Percentiles rank a stretch among this genome's conserved stretches.
Conservation (phyloP, 2,329 filamentous ascomycete species). For the Aspergillus ruber region DNA sequence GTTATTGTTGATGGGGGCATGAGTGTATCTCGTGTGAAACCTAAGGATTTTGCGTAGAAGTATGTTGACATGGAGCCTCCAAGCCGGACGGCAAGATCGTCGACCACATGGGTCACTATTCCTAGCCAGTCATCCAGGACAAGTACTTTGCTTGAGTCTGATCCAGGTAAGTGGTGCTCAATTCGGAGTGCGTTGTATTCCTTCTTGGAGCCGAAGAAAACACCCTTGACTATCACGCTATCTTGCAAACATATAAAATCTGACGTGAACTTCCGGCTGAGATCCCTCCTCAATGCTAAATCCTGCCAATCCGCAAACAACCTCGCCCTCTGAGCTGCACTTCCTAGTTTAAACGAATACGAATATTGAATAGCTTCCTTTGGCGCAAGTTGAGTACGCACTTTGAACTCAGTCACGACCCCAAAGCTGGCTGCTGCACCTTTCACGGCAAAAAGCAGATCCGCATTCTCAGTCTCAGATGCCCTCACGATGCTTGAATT, state of each 20-base stretch:
- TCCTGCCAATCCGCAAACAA: constrained; percentile 55
- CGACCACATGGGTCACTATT: constrained; percentile 17
- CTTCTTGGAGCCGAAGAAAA: constrained; percentile 53
- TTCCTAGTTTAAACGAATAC: constrained; percentile 49
- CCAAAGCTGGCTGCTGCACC: constrained; percentile 35
- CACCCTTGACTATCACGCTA: constrained; percentile 53
- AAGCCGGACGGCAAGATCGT: constrained; percentile 17
- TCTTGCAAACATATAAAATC: constrained; percentile 51
- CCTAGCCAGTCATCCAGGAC: constrained; percentile 25
- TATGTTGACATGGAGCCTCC: constrained; percentile 38
- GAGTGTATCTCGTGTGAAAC: constrained; percentile 46
- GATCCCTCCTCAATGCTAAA: constrained; percentile 47
- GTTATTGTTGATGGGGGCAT: constrained; percentile 43
- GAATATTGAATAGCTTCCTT: constrained; percentile 51
- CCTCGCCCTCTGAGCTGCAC: constrained; percentile 42
- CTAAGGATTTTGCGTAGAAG: constrained; percentile 55
- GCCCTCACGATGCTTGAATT: constrained; percentile 28
- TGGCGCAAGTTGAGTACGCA: constrained; percentile 31
- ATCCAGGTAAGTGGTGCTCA: constrained; percentile 20
- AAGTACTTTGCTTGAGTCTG: constrained; percentile 12
- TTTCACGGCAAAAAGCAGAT: constrained; percentile 30
- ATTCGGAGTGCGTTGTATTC: constrained; percentile 46
- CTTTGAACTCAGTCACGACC: constrained; percentile 33
- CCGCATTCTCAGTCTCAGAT: constrained; percentile 21
- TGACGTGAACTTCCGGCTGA: constrained; percentile 55